Conservation (phyloP, 164 flowering plant genomes). For the Hamamelis virginiana region DNA sequence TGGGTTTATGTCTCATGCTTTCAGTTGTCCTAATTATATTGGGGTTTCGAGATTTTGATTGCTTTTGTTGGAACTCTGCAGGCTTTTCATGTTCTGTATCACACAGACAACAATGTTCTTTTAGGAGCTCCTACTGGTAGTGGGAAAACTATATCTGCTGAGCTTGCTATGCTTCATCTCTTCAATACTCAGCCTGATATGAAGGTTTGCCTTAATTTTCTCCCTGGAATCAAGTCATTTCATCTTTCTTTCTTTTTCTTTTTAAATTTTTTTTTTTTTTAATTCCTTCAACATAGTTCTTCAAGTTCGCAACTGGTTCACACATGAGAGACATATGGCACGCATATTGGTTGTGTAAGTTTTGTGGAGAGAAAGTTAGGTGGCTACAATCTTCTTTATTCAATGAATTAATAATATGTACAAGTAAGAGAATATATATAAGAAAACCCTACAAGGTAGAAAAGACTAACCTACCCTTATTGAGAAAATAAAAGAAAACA, state of each 20-base stretch:
- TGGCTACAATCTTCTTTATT: too few species aligned
- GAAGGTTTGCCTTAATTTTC: slow-evolving; percentile 55
- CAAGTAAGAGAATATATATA: too few species aligned
- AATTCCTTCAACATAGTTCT: background rate
- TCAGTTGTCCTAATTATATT: background rate
- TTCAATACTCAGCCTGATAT: slow-evolving; percentile 94
- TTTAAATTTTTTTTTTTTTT: slow-evolving; percentile 4
- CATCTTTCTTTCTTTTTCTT: background rate
- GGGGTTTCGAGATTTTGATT: slow-evolving; percentile 6
- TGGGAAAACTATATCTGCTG: slow-evolving; percentile 99
- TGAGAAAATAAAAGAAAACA: too few species aligned
- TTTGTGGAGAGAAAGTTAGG: too few species aligned
- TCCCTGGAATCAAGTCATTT: too few species aligned
- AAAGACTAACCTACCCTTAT: too few species aligned
- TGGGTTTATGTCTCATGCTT: background rate
- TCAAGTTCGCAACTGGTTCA: background rate
- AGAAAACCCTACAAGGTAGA: too few species aligned
- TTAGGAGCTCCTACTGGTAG: slow-evolving; percentile 99
- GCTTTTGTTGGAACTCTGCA: slow-evolving; percentile 31
- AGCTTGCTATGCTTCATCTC: slow-evolving; percentile 98
- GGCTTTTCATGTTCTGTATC: slow-evolving; percentile 89
- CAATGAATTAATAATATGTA: too few species aligned
- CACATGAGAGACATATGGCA: too few species aligned
- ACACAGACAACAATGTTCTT: slow-evolving; percentile 87
- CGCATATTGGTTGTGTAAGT: too few species aligned